Conservation (phyloP, 768 basidiomycete genomes). For the Hebeloma cylindrosporum region DNA sequence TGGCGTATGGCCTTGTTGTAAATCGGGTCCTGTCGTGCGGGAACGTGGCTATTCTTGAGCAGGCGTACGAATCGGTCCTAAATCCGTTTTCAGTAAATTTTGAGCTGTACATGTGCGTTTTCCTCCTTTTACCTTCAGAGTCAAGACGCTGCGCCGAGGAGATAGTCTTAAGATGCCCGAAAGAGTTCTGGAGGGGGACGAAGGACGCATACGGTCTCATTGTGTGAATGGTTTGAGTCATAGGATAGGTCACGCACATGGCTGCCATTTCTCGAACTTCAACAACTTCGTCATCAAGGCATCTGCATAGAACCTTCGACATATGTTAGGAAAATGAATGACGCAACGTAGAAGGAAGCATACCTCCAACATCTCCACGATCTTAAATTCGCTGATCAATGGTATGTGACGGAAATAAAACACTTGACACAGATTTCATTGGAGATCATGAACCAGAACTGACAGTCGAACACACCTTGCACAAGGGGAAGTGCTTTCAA, state of each 20-base stretch:
- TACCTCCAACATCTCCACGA: constrained; percentile 81
- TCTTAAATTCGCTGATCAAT: constrained; percentile 71
- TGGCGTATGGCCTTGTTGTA: constrained; percentile 75
- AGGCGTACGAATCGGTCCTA: constrained; percentile 82
- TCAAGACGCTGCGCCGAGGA: constrained; percentile 72
- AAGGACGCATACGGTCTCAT: constrained; percentile 5
- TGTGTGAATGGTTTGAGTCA: neutral
- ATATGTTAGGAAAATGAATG: neutral
- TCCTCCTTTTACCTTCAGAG: constrained; percentile 54
- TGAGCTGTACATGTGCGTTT: neutral
- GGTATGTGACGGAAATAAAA: constrained; percentile 89
- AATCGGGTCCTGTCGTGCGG: constrained; percentile 56
- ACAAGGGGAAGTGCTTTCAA: constrained; percentile 84
- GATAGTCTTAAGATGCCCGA: constrained; percentile 84
- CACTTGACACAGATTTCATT: constrained; percentile 39
- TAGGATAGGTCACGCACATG: constrained; percentile 47
- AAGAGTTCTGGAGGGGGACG: constrained; percentile 50
- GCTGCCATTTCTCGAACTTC: constrained; percentile 92
- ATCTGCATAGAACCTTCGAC: constrained; percentile 69
- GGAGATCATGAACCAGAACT: neutral
- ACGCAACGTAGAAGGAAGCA: neutral
- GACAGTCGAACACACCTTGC: constrained; percentile 49
- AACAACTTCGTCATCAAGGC: constrained; percentile 82
- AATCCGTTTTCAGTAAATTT: constrained; percentile 6
- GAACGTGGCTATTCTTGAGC: constrained; percentile 66